These are phyloP conservation scores for Entomortierella lignicola DNA, from an alignment of 192 early-diverging fungal genomes.

Conservation along the genomic window DNA sequence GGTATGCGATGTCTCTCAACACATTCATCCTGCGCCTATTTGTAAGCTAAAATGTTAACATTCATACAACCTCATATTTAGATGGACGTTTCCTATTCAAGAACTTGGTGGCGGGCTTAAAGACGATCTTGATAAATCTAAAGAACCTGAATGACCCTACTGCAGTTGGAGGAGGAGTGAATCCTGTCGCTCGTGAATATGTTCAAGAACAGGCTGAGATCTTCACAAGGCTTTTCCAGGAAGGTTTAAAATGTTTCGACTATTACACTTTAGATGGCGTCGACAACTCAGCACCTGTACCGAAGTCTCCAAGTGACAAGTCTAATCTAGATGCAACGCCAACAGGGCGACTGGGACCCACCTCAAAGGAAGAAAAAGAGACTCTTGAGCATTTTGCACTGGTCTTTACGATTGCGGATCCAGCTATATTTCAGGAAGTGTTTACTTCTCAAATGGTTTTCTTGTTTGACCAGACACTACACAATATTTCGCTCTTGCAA, in stretches of 20 bases:
- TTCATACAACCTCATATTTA: conserved; percentile 14
- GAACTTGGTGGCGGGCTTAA: conserved; percentile 90
- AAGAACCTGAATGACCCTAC: conserved; percentile 74
- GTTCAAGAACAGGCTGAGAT: conserved; percentile 78
- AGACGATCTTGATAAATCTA: conserved; percentile 81
- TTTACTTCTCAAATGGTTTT: conserved; percentile 89
- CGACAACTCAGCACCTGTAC: conserved; percentile 51
- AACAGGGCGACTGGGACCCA: conserved; percentile 65
- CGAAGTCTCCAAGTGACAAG: conserved; percentile 22
- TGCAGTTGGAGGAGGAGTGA: conserved; percentile 54
- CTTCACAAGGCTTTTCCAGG: conserved; percentile 76
- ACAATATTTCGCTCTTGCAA: conserved; percentile 79
- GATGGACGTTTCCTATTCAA: conserved; percentile 92
- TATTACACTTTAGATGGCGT: conserved; percentile 79
- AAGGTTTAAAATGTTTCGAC: conserved; percentile 86
- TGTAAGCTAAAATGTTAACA: background rate
- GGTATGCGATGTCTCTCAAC: conserved; percentile 54
- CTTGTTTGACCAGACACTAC: conserved; percentile 85
- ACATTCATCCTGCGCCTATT: background rate
- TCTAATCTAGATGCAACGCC: conserved; percentile 38
- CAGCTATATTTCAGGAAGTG: conserved; percentile 95
- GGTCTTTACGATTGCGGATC: conserved; percentile 85
- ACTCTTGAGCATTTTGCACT: conserved; percentile 90
- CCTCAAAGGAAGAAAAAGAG: conserved; percentile 91
- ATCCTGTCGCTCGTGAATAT: conserved; percentile 72